These are phyloP conservation scores for Kurtzmaniella natalensis DNA, from an alignment of 1,139 yeast species.

Conservation along the genomic window DNA sequence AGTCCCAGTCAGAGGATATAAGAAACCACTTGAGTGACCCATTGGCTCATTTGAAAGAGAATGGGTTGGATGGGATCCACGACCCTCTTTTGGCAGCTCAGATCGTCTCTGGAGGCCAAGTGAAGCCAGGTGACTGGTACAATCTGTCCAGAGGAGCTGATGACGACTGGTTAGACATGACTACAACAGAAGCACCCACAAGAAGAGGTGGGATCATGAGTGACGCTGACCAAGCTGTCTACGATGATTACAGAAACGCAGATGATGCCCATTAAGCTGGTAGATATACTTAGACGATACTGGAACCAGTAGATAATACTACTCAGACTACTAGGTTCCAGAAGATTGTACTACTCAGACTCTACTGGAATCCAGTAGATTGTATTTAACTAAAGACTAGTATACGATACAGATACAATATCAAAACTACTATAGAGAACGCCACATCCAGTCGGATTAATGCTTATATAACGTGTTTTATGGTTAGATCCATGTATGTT, in stretches of 20 bases:
- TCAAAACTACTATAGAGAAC: no score
- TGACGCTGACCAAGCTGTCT: constrained; percentile 33
- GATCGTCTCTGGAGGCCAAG: constrained; percentile 41
- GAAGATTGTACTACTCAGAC: no score
- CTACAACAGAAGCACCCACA: constrained; percentile 2
- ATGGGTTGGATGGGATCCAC: constrained; percentile 24
- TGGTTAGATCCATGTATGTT: no score
- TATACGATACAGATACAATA: no score
- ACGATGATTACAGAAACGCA: constrained; percentile 39
- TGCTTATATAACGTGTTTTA: no score
- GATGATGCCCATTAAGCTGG: constrained; percentile 32
- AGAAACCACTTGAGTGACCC: constrained; percentile 40
- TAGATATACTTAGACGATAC: no score
- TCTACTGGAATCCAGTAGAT: no score
- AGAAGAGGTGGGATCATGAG: constrained; percentile 19
- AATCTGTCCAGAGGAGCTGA: constrained; percentile 19
- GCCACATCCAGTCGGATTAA: no score
- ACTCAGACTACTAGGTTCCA: no score
- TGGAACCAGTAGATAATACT: not conserved
- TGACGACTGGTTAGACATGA: constrained; percentile 20
- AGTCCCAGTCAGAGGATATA: constrained; percentile 12
- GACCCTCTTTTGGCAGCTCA: constrained; percentile 41
- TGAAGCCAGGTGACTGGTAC: constrained; percentile 32
- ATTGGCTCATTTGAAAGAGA: constrained; percentile 41
- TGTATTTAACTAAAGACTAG: no score